phyloP scores from a whole-genome alignment of 164 flowering plant genomes.

The Santalum album region DNA sequence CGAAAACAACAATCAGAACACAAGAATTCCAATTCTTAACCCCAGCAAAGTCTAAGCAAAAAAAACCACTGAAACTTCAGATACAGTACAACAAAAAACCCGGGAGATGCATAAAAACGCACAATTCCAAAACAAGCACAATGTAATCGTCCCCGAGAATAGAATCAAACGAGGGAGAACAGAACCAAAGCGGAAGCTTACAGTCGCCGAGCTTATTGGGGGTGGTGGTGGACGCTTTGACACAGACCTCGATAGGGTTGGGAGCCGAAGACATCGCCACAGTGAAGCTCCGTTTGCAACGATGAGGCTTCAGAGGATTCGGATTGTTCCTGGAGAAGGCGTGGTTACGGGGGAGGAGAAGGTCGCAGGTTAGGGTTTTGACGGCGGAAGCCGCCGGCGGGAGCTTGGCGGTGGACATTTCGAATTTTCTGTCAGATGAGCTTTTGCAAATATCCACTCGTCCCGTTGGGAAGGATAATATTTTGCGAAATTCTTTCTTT shows the following conservation, averaged over 20 bases:
- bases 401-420: conserved; percentile 11
- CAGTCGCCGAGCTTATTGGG: conserved; percentile 87
- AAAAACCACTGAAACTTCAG: background rate
- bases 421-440: too few species aligned
- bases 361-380: conserved; percentile 14
- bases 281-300: conserved; percentile 9
- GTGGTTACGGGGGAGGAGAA: background rate
- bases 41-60: too few species aligned
- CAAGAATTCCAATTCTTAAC: too few species aligned
- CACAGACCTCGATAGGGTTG: conserved; percentile 67
- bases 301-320: background rate
- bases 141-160: background rate
- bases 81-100: background rate
- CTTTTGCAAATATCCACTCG: too few species aligned
- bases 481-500: too few species aligned
- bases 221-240: conserved; percentile 57
- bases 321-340: background rate
- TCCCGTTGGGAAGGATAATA: too few species aligned
- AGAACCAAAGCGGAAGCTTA: conserved; percentile 16
- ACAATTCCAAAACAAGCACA: background rate
- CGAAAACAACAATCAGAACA: too few species aligned
- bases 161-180: conserved; percentile 2
- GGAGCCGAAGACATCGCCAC: conserved; percentile 29
- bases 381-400: conserved; percentile 21
- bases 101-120: background rate